Evolutionary conservation across 2,329 filamentous ascomycete species (phyloP), one percentile per base, ranked within the genome.

Genomic region (Bisporella sp.): DNA sequence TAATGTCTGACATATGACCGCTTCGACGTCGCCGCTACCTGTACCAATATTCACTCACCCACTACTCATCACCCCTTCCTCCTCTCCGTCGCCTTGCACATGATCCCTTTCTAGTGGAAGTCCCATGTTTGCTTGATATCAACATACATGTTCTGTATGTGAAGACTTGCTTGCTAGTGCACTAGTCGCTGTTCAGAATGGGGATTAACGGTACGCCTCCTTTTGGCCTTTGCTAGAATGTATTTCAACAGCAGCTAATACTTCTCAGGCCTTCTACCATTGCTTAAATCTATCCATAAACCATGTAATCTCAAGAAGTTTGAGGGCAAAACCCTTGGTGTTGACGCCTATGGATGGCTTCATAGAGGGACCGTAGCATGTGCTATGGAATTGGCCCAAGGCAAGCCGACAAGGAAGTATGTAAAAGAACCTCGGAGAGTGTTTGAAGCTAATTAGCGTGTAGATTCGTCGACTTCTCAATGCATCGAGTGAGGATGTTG

Each of bases 341-440:
- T 99, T 35, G 93, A 99, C 68, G 92, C 87, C 51, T 99, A 99
- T 76, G 93, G 92, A 66, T 99, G 95, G 93, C 82, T 99, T 49
- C 93, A 99, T 69, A 85, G 93, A 59, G 95, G 91, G 48, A 90
- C 90, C 44, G 84, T 95, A 57, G 81, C 88, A 46, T 97, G 92
- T 72, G 89, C 92, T 56, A 82, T 93, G 62, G 93, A 97, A 62
- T 78, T 99, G 55, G 93, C 90, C 35, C 79, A 92, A 62, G 89
- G 82, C 62, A 93, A 89, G 66, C 90, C 89, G 11, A 97, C 91
- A 0, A 84, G 81, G 48, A 95, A 89, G 87, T 95, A 75, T 65
- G 79, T 70, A 12, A n/a, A 43, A 13, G 11, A 21, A 4, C 43
- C 41, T 9, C 9, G 8, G 11, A 4, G 7, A 29, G n/a, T 31